Percentiles rank a stretch among this genome's conserved stretches.
Evolutionary conservation across 2,329 filamentous ascomycete species (phyloP).

Genomic region (Coniochaeta sp.): DNA sequence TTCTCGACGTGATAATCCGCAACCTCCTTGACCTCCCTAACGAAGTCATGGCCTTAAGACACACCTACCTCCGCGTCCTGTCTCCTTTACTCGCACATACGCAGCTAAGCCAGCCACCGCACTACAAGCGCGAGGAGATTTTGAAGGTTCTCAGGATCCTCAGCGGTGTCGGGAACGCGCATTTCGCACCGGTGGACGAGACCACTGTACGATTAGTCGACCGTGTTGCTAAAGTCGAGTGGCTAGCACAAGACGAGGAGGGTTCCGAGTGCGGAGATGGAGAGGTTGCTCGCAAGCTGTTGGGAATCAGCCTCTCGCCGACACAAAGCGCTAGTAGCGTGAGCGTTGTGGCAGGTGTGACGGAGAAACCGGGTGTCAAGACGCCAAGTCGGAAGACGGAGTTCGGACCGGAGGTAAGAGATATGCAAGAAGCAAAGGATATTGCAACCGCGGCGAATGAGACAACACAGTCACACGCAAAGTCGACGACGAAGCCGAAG

Average conservation of each 20-base stretch:
- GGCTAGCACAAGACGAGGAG: slow-evolving; percentile 45
- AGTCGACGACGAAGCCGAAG: slow-evolving; percentile 25
- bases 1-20: slow-evolving; percentile 91
- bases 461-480: not conserved
- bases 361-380: slow-evolving; percentile 74
- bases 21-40: slow-evolving; percentile 94
- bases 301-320: slow-evolving; percentile 65
- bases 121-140: slow-evolving; percentile 89
- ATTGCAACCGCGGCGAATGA: slow-evolving; percentile 11
- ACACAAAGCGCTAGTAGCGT: slow-evolving; percentile 62
- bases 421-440: slow-evolving; percentile 15
- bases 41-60: slow-evolving; percentile 67
- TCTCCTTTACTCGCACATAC: slow-evolving; percentile 88
- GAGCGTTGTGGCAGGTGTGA: slow-evolving; percentile 73
- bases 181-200: slow-evolving; percentile 75
- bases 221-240: slow-evolving; percentile 65
- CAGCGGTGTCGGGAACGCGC: slow-evolving; percentile 55
- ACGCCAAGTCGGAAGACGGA: slow-evolving; percentile 60
- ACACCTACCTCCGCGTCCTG: slow-evolving; percentile 90
- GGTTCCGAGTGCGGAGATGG: slow-evolving; percentile 28
- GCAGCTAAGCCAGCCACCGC: slow-evolving; percentile 74
- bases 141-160: slow-evolving; percentile 68
- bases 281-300: slow-evolving; percentile 48
- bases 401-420: slow-evolving; percentile 3
- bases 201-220: slow-evolving; percentile 72